These are phyloP conservation scores for Drosera spatulata DNA, from an alignment of 179 eudicot genomes.

Conservation along the genomic window DNA sequence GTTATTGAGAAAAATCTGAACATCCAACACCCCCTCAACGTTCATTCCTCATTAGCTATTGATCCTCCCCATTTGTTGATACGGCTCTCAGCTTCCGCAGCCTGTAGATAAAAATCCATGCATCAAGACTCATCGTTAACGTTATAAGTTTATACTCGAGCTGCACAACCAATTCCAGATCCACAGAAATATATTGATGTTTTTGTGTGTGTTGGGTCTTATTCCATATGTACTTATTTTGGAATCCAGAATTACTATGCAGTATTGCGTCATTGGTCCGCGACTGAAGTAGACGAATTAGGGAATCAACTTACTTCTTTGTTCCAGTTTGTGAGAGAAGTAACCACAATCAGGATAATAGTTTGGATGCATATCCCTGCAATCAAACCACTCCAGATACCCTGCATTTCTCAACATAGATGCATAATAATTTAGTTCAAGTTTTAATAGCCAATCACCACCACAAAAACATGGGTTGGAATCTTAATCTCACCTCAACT, in stretches of 20 bases:
- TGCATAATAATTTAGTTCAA: neutral
- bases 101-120: conserved; percentile 15
- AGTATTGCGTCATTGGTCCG: too few relatives aligned
- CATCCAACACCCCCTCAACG: neutral
- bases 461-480: too few relatives aligned
- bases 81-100: conserved; percentile 41
- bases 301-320: conserved; percentile 11
- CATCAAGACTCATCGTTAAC: too few relatives aligned
- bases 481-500: conserved; percentile 24
- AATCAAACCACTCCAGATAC: conserved; percentile 61
- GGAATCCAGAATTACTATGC: too few relatives aligned
- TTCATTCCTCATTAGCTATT: conserved; percentile 14
- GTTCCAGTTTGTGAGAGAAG: conserved; percentile 54
- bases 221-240: too few relatives aligned
- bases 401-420: conserved; percentile 1
- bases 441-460: too few relatives aligned
- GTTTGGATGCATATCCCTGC: conserved; percentile 76
- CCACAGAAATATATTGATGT: too few relatives aligned
- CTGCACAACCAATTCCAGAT: too few relatives aligned
- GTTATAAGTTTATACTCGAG: too few relatives aligned
- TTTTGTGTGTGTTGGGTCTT: too few relatives aligned
- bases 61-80: conserved; percentile 75
- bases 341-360: conserved; percentile 35
- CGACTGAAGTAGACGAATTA: too few relatives aligned
- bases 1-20: too few relatives aligned